These are phyloP conservation scores for Aspergillus egyptiacus DNA, from an alignment of 495 filamentous ascomycete species.

Conservation along the genomic window DNA sequence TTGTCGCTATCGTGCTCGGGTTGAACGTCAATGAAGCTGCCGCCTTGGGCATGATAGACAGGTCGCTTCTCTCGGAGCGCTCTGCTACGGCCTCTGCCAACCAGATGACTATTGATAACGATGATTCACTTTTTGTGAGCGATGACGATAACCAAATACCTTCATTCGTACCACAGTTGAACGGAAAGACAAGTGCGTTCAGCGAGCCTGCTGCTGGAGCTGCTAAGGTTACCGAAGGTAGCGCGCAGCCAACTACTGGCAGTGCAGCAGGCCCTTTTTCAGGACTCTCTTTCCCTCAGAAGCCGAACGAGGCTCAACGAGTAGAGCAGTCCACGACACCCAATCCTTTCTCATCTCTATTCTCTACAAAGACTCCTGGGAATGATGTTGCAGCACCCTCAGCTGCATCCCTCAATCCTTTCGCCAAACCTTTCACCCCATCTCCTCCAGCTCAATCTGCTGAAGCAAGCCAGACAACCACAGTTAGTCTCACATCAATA, in stretches of 20 bases:
- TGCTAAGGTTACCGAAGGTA: constrained; percentile 12
- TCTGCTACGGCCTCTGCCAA: constrained; percentile 2
- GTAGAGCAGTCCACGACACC: constrained; percentile 6
- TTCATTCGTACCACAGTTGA: not conserved
- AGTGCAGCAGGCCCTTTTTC: not conserved
- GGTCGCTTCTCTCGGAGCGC: constrained; percentile 22
- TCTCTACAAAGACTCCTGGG: constrained; percentile 5
- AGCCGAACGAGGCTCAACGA: constrained; percentile 1
- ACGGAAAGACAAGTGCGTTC: not conserved
- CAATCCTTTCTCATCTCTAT: constrained; percentile 23
- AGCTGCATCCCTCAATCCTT: constrained; percentile 15
- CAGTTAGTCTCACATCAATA: not conserved
- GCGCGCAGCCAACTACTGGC: constrained; percentile 8
- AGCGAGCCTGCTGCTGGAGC: constrained; percentile 6
- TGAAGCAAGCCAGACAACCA: constrained; percentile 3
- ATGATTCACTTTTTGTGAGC: constrained; percentile 42
- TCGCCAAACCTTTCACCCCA: constrained; percentile 16
- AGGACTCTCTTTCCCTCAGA: not conserved
- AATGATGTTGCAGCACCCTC: constrained; percentile 1
- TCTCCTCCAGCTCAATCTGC: constrained; percentile 15
- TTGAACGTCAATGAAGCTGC: constrained; percentile 44
- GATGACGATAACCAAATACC: constrained; percentile 30
- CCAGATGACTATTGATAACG: constrained; percentile 16
- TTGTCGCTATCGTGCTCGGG: constrained; percentile 48
- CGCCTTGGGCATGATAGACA: constrained; percentile 42